Evolutionary conservation across 1,284 basidiomycete species (phyloP), one percentile per base, ranked within the genome.

Genomic region (Gomphus bonarii): DNA sequence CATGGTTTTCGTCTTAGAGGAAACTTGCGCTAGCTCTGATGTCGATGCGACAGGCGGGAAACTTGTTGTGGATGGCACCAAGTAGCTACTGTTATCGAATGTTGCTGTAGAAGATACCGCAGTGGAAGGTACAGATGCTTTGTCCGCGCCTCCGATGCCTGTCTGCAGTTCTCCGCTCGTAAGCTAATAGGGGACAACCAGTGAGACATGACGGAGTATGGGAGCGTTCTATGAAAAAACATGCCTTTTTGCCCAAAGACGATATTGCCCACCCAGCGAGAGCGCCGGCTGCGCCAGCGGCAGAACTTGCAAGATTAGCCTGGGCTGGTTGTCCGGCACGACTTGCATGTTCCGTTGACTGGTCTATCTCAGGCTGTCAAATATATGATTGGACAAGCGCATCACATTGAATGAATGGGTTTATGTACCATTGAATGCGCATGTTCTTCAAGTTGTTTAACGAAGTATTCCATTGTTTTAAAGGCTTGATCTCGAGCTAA

Each of bases 191-290:
- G 33, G 8, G 55, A 38, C 18, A 22, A 49, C 57, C 51, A 10
- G 20, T 18, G 33, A 38, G n/a, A 35, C 22, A 20, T 38, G 33
- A 38, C 20, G 5, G 9, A 18, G 16, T 12, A 11, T 33, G 50
- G 3, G 1, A 10, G n/a, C 10, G 12, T 18, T 35, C 18, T 33
- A 20, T 28, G 22, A 31, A 31, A 48, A 31, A 51, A 43, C 64
- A 47, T 60, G 85, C 85, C 75, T 84, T 88, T 70, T 84, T 91
- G 35, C 86, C 82, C 0, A 97, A 66, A 0, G 88, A 91, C 4
- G 91, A 87, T 59, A 95, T 91, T 0, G 95, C 94, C 95, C 94
- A 97, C 6, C 92, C 91, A 10, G 94, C 94, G 7, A 97, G 73
- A 14, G 86, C 88, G 12, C 91, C 87, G 16, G 94, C 94, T 1